phyloP scores from a whole-genome alignment of 345 rosid species.

The Eucalyptus cloeziana region DNA sequence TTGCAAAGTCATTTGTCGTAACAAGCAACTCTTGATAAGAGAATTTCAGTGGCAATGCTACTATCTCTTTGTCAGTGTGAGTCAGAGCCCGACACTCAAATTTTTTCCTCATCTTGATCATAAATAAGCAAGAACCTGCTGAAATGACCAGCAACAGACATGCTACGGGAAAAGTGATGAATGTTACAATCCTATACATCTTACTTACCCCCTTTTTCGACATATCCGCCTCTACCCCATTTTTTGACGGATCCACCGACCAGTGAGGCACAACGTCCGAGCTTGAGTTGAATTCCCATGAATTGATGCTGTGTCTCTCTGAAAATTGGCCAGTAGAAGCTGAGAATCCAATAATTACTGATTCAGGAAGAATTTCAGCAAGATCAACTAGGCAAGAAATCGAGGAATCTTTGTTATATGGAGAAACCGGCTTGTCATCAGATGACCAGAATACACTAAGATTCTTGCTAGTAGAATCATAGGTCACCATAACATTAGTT shows the following conservation, averaged over 20 bases:
- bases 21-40: not conserved
- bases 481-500: not conserved
- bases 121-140: not conserved
- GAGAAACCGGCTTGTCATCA: not conserved
- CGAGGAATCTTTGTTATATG: accelerated
- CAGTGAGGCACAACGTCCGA: accelerated
- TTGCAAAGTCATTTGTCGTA: not conserved
- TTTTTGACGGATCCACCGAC: not conserved
- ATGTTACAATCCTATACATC: not conserved
- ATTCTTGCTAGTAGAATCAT: not conserved
- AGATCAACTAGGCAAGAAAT: not conserved
- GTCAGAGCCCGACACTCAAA: not conserved
- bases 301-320: not conserved
- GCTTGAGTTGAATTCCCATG: not conserved
- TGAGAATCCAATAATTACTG: not conserved
- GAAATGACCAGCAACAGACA: not conserved
- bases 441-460: not conserved
- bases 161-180: not conserved
- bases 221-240: accelerated
- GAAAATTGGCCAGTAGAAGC: accelerated
- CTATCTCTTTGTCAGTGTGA: not conserved
- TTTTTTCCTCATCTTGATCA: not conserved
- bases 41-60: not conserved
- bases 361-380: not conserved
- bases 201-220: not conserved